These are phyloP conservation scores for Erigeron canadensis DNA, from an alignment of 129 eudicot genomes.

Conservation along the genomic window DNA sequence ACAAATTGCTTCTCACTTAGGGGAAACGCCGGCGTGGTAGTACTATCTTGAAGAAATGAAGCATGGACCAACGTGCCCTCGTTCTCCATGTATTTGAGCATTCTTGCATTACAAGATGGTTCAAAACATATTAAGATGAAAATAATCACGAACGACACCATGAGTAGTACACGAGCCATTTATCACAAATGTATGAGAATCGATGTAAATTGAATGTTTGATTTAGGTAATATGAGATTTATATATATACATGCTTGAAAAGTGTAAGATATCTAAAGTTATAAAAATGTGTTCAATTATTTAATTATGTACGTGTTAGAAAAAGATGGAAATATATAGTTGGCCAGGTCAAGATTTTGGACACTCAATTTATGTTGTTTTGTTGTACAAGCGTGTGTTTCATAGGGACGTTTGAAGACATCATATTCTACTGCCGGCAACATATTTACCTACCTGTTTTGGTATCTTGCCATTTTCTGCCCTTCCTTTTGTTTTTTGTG, in stretches of 20 bases:
- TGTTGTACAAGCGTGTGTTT: conserved; percentile 19
- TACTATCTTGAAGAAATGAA: conserved; percentile 21
- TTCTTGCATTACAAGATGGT: conserved; percentile 39
- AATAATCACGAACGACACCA: conserved; percentile 6
- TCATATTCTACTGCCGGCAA: background rate
- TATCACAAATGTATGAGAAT: background rate
- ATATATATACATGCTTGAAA: background rate
- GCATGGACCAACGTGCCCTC: conserved; percentile 12
- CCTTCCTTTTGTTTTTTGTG: no score
- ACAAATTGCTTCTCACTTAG: conserved; percentile 20
- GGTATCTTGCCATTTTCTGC: no score
- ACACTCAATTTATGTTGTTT: conserved; percentile 7
- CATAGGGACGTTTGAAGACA: background rate
- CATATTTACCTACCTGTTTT: background rate
- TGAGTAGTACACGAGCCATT: conserved; percentile 29
- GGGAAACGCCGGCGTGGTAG: conserved; percentile 23
- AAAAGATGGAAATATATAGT: background rate
- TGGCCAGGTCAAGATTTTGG: conserved; percentile 24
- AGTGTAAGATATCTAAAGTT: background rate
- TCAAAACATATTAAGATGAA: conserved; percentile 28
- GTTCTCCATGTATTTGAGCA: conserved; percentile 28
- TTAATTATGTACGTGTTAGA: conserved; percentile 14
- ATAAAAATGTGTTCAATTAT: background rate
- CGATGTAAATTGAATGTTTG: background rate
- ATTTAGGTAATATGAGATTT: background rate